These are phyloP conservation scores for Ramularia collo-cygni DNA, from an alignment of 2,329 filamentous ascomycete genomes.

Conservation along the genomic window DNA sequence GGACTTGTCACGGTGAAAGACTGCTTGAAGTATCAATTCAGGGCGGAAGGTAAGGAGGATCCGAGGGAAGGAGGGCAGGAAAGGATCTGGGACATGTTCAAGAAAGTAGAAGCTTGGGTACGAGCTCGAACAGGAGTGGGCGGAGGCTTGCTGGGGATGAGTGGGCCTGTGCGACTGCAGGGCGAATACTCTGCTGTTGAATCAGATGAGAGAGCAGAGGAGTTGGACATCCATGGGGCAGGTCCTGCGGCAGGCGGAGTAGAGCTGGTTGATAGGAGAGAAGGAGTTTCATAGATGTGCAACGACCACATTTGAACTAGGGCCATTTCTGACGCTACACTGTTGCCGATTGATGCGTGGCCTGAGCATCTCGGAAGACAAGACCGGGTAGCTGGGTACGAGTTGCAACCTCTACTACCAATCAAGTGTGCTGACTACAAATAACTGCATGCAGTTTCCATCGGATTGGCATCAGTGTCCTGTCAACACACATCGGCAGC, in stretches of 20 bases:
- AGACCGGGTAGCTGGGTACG: no score
- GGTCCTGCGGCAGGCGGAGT: slow-evolving; percentile 19
- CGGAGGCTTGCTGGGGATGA: slow-evolving; percentile 19
- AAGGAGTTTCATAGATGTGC: slow-evolving; percentile 13
- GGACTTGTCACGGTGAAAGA: slow-evolving; percentile 95
- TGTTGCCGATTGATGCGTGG: no score
- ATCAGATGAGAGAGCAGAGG: slow-evolving; percentile 4
- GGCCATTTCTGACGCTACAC: no score
- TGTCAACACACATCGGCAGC: no score
- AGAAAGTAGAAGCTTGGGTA: slow-evolving; percentile 24
- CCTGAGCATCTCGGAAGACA: no score
- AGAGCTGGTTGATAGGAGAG: slow-evolving; percentile 34
- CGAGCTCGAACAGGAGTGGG: slow-evolving; percentile 14
- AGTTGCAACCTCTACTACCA: no score
- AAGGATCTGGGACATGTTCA: slow-evolving; percentile 50
- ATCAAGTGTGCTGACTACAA: no score
- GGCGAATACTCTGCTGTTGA: slow-evolving; percentile 8
- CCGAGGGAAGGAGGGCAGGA: slow-evolving; percentile 60
- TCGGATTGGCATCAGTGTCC: no score
- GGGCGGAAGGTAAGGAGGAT: slow-evolving; percentile 79
- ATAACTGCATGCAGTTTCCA: no score
- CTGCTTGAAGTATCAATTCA: slow-evolving; percentile 95
- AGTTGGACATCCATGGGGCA: slow-evolving; percentile 11
- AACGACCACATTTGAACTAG: no score
- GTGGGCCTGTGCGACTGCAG: slow-evolving; percentile 5